These are phyloP conservation scores for Pseudoneurospora amorphoporcata DNA, from an alignment of 495 filamentous ascomycete species.

Conservation along the genomic window DNA sequence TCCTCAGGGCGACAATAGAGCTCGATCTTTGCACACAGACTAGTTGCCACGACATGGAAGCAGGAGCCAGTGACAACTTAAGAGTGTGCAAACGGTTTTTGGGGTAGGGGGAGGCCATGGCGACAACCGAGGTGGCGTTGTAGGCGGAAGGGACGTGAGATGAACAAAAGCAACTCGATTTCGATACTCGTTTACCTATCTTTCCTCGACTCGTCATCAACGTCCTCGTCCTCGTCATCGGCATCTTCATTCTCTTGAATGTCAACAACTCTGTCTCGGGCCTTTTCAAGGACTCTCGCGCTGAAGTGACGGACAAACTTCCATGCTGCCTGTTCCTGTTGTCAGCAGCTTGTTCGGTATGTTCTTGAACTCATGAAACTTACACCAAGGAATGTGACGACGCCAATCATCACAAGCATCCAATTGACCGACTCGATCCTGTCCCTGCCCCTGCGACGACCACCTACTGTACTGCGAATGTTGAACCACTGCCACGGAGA, in stretches of 20 bases:
- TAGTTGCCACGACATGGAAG: slow-evolving; percentile 77
- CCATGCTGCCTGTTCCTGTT: slow-evolving; percentile 55
- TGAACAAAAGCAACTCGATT: neutral
- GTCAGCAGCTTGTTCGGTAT: slow-evolving; percentile 13
- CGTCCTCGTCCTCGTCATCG: slow-evolving; percentile 52
- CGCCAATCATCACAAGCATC: slow-evolving; percentile 67
- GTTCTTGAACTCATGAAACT: slow-evolving; percentile 20
- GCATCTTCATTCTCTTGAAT: slow-evolving; percentile 60
- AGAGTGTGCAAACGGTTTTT: slow-evolving; percentile 58
- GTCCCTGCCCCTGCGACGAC: slow-evolving; percentile 55
- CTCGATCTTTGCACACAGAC: slow-evolving; percentile 88
- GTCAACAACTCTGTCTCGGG: slow-evolving; percentile 70
- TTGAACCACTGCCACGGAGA: slow-evolving; percentile 71
- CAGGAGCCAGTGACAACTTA: slow-evolving; percentile 73
- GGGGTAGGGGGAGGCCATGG: neutral
- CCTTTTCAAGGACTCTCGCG: slow-evolving; percentile 57
- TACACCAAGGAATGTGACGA: slow-evolving; percentile 75
- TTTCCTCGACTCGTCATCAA: slow-evolving; percentile 17
- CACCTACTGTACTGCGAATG: slow-evolving; percentile 42
- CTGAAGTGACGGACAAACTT: slow-evolving; percentile 65
- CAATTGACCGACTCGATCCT: slow-evolving; percentile 64
- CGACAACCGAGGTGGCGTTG: neutral
- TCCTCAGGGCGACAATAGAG: slow-evolving; percentile 25
- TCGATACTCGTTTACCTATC: slow-evolving; percentile 6
- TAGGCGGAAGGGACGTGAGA: neutral